phyloP scores from a whole-genome alignment of 768 basidiomycete genomes.

The Cubamyces lactineus region DNA sequence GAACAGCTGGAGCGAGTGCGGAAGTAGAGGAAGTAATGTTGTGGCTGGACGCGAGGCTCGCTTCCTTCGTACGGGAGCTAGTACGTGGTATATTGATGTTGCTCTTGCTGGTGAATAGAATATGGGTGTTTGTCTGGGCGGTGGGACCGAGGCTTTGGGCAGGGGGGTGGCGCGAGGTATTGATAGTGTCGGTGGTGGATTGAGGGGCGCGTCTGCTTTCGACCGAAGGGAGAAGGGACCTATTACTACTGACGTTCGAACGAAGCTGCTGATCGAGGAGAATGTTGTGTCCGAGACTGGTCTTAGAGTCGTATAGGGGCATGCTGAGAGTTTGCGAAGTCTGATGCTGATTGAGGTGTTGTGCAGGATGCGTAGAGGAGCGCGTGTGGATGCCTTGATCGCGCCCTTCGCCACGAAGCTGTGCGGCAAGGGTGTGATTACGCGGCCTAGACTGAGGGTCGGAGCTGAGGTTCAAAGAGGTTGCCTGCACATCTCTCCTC shows the following conservation, averaged over 20 bases:
- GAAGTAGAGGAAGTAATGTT: not conserved
- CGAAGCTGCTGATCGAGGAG: not conserved
- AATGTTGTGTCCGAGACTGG: not conserved
- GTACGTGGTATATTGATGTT: slow-evolving; percentile 19
- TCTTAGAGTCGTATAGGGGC: slow-evolving; percentile 10
- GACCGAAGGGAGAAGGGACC: not conserved
- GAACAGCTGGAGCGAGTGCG: not conserved
- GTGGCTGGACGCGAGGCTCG: not conserved
- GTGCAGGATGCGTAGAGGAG: slow-evolving; percentile 33
- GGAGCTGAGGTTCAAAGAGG: slow-evolving; percentile 14
- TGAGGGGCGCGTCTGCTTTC: not conserved
- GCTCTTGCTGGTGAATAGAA: slow-evolving; percentile 25
- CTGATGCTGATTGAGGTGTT: slow-evolving; percentile 20
- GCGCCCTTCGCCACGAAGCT: slow-evolving; percentile 24
- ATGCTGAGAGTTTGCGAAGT: slow-evolving; percentile 6
- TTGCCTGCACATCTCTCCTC: not conserved
- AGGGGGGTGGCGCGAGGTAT: slow-evolving; percentile 6
- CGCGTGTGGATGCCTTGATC: slow-evolving; percentile 26
- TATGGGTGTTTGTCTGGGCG: slow-evolving; percentile 20
- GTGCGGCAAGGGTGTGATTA: slow-evolving; percentile 32
- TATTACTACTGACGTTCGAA: not conserved
- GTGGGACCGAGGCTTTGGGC: not conserved
- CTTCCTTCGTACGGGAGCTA: slow-evolving; percentile 1
- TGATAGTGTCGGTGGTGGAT: not conserved
- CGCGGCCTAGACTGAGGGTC: slow-evolving; percentile 27